Percentiles rank a stretch among this genome's conserved stretches.
These are phyloP conservation scores for Lyophyllum semitale DNA, from an alignment of 768 basidiomycete species.

Conservation along the genomic window DNA sequence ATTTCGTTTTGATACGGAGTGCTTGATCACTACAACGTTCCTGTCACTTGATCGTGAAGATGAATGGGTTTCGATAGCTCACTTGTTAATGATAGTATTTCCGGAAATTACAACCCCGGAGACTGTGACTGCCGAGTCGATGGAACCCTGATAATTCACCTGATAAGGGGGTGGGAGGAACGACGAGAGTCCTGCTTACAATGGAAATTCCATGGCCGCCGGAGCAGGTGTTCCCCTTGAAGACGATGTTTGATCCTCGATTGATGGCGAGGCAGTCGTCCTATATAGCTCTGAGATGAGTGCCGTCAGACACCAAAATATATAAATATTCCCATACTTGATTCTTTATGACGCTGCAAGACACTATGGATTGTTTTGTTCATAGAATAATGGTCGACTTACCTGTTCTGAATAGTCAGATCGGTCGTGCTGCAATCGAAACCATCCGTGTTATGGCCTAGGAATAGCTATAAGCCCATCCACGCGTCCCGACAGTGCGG, in stretches of 20 bases:
- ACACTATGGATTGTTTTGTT: background rate
- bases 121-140: conserved; percentile 46
- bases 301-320: no score
- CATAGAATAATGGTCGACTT: background rate
- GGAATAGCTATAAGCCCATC: background rate
- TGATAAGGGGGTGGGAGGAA: conserved; percentile 33
- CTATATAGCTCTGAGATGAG: conserved; percentile 11
- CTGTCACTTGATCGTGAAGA: background rate
- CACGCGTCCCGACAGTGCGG: background rate
- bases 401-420: conserved; percentile 46
- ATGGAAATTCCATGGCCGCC: conserved; percentile 70
- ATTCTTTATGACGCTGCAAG: conserved; percentile 32
- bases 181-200: conserved; percentile 38
- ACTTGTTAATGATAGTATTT: conserved; percentile 63
- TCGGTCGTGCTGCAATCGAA: conserved; percentile 43
- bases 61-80: conserved; percentile 1
- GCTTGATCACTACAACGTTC: conserved; percentile 43
- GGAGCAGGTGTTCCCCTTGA: conserved; percentile 55
- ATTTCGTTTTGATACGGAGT: conserved; percentile 62
- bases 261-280: conserved; percentile 68
- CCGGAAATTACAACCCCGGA: conserved; percentile 46
- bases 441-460: conserved; percentile 52
- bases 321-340: conserved; percentile 27
- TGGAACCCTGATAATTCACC: conserved; percentile 51
- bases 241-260: conserved; percentile 42